These are phyloP conservation scores for Naganishia friedmannii DNA, from an alignment of 768 basidiomycete genomes.

Conservation along the genomic window DNA sequence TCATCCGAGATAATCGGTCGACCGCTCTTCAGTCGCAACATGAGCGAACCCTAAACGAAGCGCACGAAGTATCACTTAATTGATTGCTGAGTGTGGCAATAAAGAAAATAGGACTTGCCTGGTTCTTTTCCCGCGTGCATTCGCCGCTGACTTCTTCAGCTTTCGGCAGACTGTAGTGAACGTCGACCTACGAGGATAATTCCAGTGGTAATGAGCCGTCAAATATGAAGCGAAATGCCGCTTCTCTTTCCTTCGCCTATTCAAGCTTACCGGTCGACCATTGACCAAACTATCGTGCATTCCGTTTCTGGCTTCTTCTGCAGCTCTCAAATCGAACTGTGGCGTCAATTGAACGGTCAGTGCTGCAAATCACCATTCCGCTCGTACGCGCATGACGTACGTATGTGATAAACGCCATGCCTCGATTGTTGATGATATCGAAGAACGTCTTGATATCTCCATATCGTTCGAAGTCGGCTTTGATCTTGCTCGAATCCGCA, in stretches of 20 bases:
- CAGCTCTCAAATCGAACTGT: conserved; percentile 88
- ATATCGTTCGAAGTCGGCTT: conserved; percentile 80
- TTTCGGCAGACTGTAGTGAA: conserved; percentile 92
- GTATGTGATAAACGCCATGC: conserved; percentile 99
- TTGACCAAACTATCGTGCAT: conserved; percentile 85
- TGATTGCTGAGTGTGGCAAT: background rate
- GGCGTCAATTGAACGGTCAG: background rate
- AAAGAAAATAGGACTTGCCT: conserved; percentile 57
- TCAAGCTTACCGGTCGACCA: conserved; percentile 72
- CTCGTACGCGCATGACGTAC: conserved; percentile 63
- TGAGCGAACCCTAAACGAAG: conserved; percentile 67
- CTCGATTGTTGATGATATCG: conserved; percentile 86
- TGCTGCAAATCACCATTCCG: background rate
- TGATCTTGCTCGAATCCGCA: conserved; percentile 63
- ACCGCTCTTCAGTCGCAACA: conserved; percentile 44
- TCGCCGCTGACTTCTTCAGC: conserved; percentile 68
- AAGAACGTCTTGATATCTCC: conserved; percentile 97
- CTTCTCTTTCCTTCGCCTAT: background rate
- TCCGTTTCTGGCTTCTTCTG: conserved; percentile 84
- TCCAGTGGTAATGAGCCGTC: background rate
- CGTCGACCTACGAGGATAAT: conserved; percentile 71
- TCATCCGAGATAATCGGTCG: conserved; percentile 19
- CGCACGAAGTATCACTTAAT: background rate
- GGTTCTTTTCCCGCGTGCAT: conserved; percentile 74
- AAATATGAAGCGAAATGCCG: background rate